Evolutionary conservation across 2,329 filamentous ascomycete genomes (phyloP), one percentile per base, ranked within the genome.

Genomic region (Phialophora verrucosa): DNA sequence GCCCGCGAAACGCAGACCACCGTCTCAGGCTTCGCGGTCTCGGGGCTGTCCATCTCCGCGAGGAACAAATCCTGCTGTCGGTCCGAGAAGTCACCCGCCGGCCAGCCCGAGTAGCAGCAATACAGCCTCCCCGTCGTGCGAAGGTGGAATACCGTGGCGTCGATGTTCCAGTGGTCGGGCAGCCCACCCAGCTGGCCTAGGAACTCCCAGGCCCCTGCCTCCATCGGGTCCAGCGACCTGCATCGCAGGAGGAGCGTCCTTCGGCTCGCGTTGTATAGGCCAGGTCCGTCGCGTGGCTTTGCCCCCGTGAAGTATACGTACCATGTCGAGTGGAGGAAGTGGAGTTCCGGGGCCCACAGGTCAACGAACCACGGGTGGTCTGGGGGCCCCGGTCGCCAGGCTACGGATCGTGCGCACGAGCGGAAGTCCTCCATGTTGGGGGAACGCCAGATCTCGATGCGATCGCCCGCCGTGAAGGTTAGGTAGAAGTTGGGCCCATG

Each of bases 311-410:
- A 83, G 73, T 86, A 86, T 66, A 85, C 78, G 73, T 85, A 87
- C 84, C 84, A 87, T 25, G 78, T 78, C 0, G 29, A 29, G 11
- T 61, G 27, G 29, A 86, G 76, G 56, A 74, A 74, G 72, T 87
- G 84, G 0, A 87, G 77, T 75, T 87, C 84, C 0, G 84, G 84
- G 0, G 84, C 84, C 84, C 84, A 87, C 35, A 87, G 76, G 68
- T 79, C 80, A 49, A 75, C 80, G 7, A 78, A 79, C 77, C 80
- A 82, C 20, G 76, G 74, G 77, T 78, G 74, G 2, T 47, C 44
- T 20, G 59, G 47, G 12, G 78, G 79, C 0, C 79, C 74, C 32
- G 83, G 81, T 23, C 77, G 77, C 75, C 75, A 76, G 27, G 74
- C 65, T n/a, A 69, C 62, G 31, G 64, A 65, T 58, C 74, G 75